Conservation (phyloP, 1,139 yeast species). For the Taphrina pruni region DNA sequence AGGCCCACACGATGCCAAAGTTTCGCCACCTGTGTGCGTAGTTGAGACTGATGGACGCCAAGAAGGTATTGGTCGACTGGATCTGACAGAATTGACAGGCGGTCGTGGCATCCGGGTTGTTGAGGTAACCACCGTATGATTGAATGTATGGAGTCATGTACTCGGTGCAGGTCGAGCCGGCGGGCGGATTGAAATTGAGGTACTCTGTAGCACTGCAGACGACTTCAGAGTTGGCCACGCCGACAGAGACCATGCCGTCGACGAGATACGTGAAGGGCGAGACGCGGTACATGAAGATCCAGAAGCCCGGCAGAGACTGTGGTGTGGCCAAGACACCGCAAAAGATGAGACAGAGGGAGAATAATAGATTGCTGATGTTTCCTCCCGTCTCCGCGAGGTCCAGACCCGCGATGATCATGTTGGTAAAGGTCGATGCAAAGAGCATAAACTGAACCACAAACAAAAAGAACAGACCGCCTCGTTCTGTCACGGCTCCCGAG, state of each 20-base stretch:
- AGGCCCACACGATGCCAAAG: conserved; percentile 63
- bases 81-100: conserved; percentile 62
- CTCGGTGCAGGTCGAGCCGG: conserved; percentile 59
- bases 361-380: conserved; percentile 57
- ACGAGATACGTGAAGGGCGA: conserved; percentile 73
- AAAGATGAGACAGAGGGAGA: conserved; percentile 65
- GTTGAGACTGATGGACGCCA: conserved; percentile 55
- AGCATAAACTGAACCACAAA: conserved; percentile 56
- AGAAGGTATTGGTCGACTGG: conserved; percentile 56
- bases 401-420: conserved; percentile 65
- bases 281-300: conserved; percentile 68
- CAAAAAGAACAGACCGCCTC: conserved; percentile 56
- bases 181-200: conserved; percentile 56
- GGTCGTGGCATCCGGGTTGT: conserved; percentile 44
- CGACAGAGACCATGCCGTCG: conserved; percentile 60
- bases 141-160: conserved; percentile 53
- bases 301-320: conserved; percentile 60
- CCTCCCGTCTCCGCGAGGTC: conserved; percentile 59
- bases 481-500: conserved; percentile 51
- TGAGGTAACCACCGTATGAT: conserved; percentile 44
- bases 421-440: conserved; percentile 64
- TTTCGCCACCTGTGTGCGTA: conserved; percentile 70
- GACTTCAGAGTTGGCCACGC: conserved; percentile 61
- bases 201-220: conserved; percentile 59
- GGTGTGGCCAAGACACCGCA: conserved; percentile 81